Conservation (phyloP, 140 eudicot species). For the Cichorium intybus region DNA sequence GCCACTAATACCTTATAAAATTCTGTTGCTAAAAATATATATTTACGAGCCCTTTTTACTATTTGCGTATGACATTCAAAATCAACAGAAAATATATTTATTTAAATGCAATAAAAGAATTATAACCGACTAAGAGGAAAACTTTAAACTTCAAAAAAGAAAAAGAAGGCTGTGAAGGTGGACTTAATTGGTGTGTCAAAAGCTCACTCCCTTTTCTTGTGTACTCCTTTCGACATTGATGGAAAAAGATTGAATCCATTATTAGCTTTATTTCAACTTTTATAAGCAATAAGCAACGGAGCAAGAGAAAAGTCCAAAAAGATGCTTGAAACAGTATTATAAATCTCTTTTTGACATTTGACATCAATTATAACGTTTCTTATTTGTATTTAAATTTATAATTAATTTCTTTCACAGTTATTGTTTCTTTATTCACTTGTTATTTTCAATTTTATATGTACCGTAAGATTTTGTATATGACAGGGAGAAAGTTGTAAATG, state of each 20-base stretch:
- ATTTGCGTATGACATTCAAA: too few relatives aligned
- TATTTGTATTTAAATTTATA: background rate
- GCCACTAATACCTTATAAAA: too few relatives aligned
- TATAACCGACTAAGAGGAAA: background rate
- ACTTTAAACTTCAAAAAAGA: background rate
- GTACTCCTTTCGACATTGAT: constrained; percentile 14
- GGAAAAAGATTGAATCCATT: constrained; percentile 11
- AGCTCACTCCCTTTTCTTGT: constrained; percentile 15
- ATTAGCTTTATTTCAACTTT: constrained; percentile 21
- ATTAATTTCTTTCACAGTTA: background rate
- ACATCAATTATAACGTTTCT: background rate
- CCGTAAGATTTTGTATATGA: background rate
- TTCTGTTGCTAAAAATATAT: too few relatives aligned
- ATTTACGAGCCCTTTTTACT: too few relatives aligned
- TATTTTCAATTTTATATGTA: background rate
- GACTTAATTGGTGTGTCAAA: constrained; percentile 28
- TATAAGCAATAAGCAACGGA: background rate
- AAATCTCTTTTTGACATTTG: background rate
- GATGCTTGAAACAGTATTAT: constrained; percentile 17
- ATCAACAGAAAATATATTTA: background rate
- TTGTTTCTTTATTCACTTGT: background rate
- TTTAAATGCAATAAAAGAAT: background rate
- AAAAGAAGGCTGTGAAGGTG: constrained; percentile 17
- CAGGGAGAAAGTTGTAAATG: constrained; percentile 33
- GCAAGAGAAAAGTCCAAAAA: constrained; percentile 10